Percentiles rank a stretch among this genome's conserved stretches.
Conservation (phyloP, 2,329 filamentous ascomycete species). For the Tolypocladium cylindrosporum region DNA sequence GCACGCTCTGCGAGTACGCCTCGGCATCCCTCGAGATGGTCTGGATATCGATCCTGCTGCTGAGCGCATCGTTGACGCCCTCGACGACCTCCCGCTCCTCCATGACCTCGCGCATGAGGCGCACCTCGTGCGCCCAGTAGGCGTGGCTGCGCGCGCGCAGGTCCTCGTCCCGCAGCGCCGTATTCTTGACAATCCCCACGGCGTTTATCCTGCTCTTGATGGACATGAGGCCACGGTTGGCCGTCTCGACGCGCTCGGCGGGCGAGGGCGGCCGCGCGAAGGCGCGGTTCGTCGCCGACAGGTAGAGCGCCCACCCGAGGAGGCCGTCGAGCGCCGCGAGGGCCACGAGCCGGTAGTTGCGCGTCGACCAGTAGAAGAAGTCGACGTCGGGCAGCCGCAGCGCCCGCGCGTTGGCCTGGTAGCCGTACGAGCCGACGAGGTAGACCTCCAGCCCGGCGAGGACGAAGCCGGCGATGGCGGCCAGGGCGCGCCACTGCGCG, state of each 20-base stretch:
- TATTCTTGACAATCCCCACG: conserved; percentile 69
- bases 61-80: conserved; percentile 58
- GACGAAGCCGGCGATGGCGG: conserved; percentile 51
- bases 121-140: conserved; percentile 76
- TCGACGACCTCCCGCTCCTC: conserved; percentile 68
- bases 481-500: conserved; percentile 57
- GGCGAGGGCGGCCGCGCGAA: conserved; percentile 53
- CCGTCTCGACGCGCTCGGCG: conserved; percentile 55
- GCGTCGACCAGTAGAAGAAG: conserved; percentile 61
- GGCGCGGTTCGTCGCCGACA: conserved; percentile 70
- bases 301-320: conserved; percentile 59
- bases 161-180: conserved; percentile 61
- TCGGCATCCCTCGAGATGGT: conserved; percentile 55
- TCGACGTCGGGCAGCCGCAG: conserved; percentile 55
- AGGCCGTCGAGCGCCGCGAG: conserved; percentile 56
- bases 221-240: conserved; percentile 44
- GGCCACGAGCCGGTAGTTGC: conserved; percentile 49
- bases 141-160: conserved; percentile 55
- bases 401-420: conserved; percentile 53
- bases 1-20: conserved; percentile 39
- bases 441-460: conserved; percentile 58
- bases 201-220: conserved; percentile 60
- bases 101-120: conserved; percentile 63
- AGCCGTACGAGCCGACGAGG: conserved; percentile 52
- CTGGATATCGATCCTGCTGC: conserved; percentile 52